A percentile compares a stretch with the other conserved stretches of the same genome.
phyloP scores from a whole-genome alignment of 257 asterid species.

The Anisodus tanguticus region DNA sequence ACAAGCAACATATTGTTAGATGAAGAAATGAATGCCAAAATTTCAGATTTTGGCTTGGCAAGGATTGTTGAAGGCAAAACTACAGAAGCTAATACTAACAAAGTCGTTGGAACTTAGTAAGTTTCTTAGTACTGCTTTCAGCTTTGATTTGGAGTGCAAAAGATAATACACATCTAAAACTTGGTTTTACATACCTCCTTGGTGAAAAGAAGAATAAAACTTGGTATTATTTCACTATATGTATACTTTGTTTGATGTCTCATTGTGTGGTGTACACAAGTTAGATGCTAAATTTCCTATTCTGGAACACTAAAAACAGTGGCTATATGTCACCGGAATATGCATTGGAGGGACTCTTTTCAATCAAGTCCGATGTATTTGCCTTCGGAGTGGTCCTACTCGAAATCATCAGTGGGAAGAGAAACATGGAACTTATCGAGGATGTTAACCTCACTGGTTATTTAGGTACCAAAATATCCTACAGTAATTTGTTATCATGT shows the following conservation, averaged over 20 bases:
- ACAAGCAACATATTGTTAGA: constrained; percentile 25
- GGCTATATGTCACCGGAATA: constrained; percentile 46
- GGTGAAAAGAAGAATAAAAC: too few relatives aligned
- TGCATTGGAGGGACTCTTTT: constrained; percentile 39
- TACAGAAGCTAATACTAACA: constrained; percentile 21
- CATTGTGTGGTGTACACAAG: neutral
- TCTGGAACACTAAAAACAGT: constrained; percentile 19
- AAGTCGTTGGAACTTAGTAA: constrained; percentile 36
- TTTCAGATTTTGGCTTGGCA: constrained; percentile 34
- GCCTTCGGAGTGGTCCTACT: constrained; percentile 42
- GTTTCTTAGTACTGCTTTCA: constrained; percentile 18
- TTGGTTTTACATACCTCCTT: too few relatives aligned
- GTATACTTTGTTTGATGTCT: neutral
- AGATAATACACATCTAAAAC: neutral
- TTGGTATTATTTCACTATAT: neutral
- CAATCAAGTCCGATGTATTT: constrained; percentile 42
- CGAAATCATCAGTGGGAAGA: constrained; percentile 42
- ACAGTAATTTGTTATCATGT: neutral
- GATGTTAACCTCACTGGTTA: constrained; percentile 37
- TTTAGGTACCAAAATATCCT: constrained; percentile 28
- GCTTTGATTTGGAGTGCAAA: neutral
- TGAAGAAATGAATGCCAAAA: constrained; percentile 28
- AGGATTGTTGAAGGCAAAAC: constrained; percentile 30
- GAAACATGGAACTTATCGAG: constrained; percentile 32
- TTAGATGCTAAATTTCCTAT: neutral